Conservation (phyloP, 768 basidiomycete species). For the Coprinopsis sp. region DNA sequence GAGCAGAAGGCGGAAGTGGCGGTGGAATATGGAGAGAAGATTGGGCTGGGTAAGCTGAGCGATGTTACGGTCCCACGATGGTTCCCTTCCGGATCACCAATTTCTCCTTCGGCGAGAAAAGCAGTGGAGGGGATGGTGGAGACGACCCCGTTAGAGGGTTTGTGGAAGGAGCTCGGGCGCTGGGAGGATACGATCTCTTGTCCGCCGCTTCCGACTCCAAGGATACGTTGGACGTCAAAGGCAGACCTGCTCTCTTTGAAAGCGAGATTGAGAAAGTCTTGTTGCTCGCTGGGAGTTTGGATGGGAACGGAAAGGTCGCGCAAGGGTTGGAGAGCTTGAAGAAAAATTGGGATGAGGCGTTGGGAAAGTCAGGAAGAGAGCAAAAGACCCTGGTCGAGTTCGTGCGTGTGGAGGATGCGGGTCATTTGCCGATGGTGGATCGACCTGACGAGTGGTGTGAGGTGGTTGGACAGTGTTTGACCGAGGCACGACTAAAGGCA, state of each 20-base stretch:
- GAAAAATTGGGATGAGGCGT: conserved; percentile 29
- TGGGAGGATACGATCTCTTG: conserved; percentile 39
- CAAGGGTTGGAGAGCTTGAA: conserved; percentile 31
- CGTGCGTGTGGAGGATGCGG: conserved; percentile 33
- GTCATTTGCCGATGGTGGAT: conserved; percentile 53
- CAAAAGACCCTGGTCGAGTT: conserved; percentile 22
- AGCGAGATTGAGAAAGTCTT: conserved; percentile 29
- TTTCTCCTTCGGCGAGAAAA: not conserved
- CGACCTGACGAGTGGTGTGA: conserved; percentile 37
- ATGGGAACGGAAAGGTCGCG: conserved; percentile 44
- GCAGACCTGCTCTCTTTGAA: conserved; percentile 7
- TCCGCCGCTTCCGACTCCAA: too few relatives aligned
- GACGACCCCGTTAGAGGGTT: conserved; percentile 37
- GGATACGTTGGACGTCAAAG: too few relatives aligned
- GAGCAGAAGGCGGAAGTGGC: conserved; percentile 25
- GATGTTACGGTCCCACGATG: conserved; percentile 40
- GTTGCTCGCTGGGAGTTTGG: conserved; percentile 42
- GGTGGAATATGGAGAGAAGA: too few relatives aligned
- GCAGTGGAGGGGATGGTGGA: conserved; percentile 22
- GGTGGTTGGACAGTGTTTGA: conserved; percentile 17
- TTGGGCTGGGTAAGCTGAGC: conserved; percentile 39
- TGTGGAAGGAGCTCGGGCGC: conserved; percentile 43
- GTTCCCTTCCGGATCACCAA: conserved; percentile 41
- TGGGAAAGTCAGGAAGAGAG: too few relatives aligned
- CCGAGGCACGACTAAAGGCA: too few relatives aligned